These are phyloP conservation scores for Trichophaea hybrida DNA, from an alignment of 2,329 filamentous ascomycete genomes.

Conservation along the genomic window DNA sequence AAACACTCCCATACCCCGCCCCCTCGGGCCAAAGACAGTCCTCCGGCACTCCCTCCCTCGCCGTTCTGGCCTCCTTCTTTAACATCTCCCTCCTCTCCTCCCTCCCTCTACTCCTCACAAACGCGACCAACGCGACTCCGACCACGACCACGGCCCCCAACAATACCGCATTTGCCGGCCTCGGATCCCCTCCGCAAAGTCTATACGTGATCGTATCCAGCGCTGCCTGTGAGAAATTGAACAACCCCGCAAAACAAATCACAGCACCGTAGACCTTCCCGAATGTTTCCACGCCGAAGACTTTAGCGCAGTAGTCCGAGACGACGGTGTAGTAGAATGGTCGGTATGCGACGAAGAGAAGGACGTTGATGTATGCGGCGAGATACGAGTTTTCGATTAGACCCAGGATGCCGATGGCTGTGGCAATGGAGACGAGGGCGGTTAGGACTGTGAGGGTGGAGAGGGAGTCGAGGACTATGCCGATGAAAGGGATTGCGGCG, in stretches of 20 bases:
- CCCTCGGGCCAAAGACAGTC: constrained; percentile 31
- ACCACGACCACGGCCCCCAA: constrained; percentile 47
- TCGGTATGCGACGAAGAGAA: constrained; percentile 68
- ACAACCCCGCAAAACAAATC: constrained; percentile 68
- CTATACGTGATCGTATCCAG: constrained; percentile 66
- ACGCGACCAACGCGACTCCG: constrained; percentile 51
- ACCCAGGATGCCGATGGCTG: constrained; percentile 61
- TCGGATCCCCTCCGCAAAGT: constrained; percentile 54
- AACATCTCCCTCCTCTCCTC: constrained; percentile 33
- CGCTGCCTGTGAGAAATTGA: constrained; percentile 71
- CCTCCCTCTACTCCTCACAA: constrained; percentile 37
- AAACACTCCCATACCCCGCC: not conserved
- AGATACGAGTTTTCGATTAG: constrained; percentile 56
- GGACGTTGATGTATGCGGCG: constrained; percentile 57
- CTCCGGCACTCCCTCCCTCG: constrained; percentile 27
- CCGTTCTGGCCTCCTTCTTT: constrained; percentile 35
- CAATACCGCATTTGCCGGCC: constrained; percentile 61
- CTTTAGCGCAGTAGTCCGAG: constrained; percentile 77
- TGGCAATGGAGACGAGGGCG: constrained; percentile 55
- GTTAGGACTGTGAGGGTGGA: constrained; percentile 57
- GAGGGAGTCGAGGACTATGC: constrained; percentile 60
- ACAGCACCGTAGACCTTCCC: constrained; percentile 88
- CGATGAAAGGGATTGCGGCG: constrained; percentile 75
- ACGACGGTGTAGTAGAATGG: constrained; percentile 87
- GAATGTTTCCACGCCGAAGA: constrained; percentile 83